Evolutionary conservation across 352 stramenopile species (phyloP).

Genomic region (Pythium utonaiense): DNA sequence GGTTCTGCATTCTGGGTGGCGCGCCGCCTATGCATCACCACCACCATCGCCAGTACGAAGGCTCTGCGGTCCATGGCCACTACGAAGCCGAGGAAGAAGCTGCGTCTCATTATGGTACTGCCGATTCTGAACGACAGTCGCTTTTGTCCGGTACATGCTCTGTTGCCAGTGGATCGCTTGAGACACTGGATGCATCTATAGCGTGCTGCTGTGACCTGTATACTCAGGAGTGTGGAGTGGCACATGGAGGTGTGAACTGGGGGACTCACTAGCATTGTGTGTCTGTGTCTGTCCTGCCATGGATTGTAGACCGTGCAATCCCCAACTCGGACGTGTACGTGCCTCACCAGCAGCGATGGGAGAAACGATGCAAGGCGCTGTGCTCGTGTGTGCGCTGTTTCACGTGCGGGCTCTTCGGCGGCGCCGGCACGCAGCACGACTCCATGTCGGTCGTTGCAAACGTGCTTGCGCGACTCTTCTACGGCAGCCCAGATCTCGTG

Average conservation of each 20-base stretch:
- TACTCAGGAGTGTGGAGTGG: background rate
- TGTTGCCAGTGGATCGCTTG: background rate
- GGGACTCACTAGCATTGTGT: slow-evolving; percentile 8
- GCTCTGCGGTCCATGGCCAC: slow-evolving; percentile 17
- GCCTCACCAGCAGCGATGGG: slow-evolving; percentile 70
- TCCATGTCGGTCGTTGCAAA: slow-evolving; percentile 87
- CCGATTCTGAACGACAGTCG: slow-evolving; percentile 70
- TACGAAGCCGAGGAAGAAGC: slow-evolving; percentile 2
- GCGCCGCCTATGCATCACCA: slow-evolving; percentile 25
- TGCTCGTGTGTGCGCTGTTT: slow-evolving; percentile 81
- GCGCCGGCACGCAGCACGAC: slow-evolving; percentile 77
- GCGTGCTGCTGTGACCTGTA: background rate
- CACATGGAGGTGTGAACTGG: background rate
- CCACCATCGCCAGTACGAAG: slow-evolving; percentile 16
- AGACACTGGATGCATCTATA: background rate
- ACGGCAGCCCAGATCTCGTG: slow-evolving; percentile 82
- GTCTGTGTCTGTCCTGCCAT: slow-evolving; percentile 33
- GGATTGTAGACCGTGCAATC: slow-evolving; percentile 39
- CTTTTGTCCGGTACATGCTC: slow-evolving; percentile 64
- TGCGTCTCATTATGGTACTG: slow-evolving; percentile 53
- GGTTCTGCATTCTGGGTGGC: slow-evolving; percentile 63
- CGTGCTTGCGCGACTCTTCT: slow-evolving; percentile 82
- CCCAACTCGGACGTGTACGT: slow-evolving; percentile 82
- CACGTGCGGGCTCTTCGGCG: slow-evolving; percentile 86
- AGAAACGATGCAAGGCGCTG: slow-evolving; percentile 68